phyloP scores from a whole-genome alignment of 73 alveolate species.

The Paramecium tetraurelia region DNA sequence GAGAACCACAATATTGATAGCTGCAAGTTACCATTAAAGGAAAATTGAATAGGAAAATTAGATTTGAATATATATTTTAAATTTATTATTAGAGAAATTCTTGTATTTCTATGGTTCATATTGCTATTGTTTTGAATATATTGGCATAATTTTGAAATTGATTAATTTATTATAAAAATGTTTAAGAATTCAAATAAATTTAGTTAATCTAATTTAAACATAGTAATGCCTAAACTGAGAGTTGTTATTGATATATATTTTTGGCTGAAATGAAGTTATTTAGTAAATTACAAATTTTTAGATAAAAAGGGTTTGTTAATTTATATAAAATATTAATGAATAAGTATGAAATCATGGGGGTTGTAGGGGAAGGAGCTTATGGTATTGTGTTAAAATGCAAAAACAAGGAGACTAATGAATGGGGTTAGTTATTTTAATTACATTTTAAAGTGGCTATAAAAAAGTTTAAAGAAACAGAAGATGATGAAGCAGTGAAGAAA shows the following conservation, averaged over 20 bases:
- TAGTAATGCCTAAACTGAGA: neutral
- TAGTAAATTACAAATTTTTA: neutral
- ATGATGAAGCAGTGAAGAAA: slow-evolving; percentile 90
- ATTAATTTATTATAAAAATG: neutral
- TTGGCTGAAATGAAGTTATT: neutral
- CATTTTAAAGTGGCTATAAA: slow-evolving; percentile 84
- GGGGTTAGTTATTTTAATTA: slow-evolving; percentile 15
- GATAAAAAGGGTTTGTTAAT: neutral
- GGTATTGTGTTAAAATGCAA: slow-evolving; percentile 83
- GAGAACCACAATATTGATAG: neutral
- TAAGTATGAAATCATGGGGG: slow-evolving; percentile 83
- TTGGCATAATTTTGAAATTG: neutral
- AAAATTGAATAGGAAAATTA: neutral
- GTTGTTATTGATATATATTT: neutral
- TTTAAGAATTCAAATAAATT: neutral
- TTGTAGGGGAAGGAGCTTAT: slow-evolving; percentile 88
- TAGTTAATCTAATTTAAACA: neutral
- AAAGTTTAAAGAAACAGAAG: slow-evolving; percentile 91
- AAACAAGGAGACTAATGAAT: slow-evolving; percentile 80
- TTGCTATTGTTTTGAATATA: neutral
- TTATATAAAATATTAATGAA: slow-evolving; percentile 61
- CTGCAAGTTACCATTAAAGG: neutral
- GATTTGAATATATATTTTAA: neutral
- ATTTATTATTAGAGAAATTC: no score
- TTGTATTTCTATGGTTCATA: neutral